Base-by-base conservation (phyloP, 495 filamentous ascomycete species). In the Penicillium diatomitis region DNA sequence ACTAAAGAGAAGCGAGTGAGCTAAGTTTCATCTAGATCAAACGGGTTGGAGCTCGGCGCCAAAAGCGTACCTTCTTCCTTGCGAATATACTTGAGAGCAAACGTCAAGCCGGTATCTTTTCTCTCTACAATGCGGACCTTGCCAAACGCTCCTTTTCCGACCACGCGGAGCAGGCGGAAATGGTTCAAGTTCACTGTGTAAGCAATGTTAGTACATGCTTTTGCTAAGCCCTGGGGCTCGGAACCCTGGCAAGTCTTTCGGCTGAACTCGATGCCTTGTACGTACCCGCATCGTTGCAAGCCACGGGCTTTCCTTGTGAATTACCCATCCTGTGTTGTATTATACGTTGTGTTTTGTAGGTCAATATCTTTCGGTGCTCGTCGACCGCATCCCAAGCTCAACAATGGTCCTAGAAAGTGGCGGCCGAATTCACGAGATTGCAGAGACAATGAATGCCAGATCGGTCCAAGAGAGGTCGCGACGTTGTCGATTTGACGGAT, bases 121-220 rank as follows among this genome's bases (percentile, higher is more conserved):
- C 90, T 79, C 73, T 98, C 92, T 57, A 98, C 92, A 57, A 98
- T 98, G 50, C 92, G 85, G 50, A 98, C 92, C 66, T 98, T 98
- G 52, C 92, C 92, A 68, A 98, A 98, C 12, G 92, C 94, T 60
- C 92, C 92, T 64, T 95, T 95, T 42, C 92, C 92, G 47, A 98
- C 92, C 51, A 98, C 92, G 58, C 92, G 83, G 33, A 97, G 75
- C 29, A 98, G 79, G 56, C 90, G 86, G 64, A 98, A 98, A 64
- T 98, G 94, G 59, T 96, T 96, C 56, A 98, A 83, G 69, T 95
- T 96, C 56, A 95, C 92, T 96, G 40, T 37, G 8, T 44, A 47
- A 47, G 12, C 30, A 5, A 11, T n/a, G 50, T 56, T 31, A 58
- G 55, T 34, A 50, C 30, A 38, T 43, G 32, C 35, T 37, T 47